Evolutionary conservation across 495 filamentous ascomycete genomes (phyloP).

Genomic region (Collariella sp.): DNA sequence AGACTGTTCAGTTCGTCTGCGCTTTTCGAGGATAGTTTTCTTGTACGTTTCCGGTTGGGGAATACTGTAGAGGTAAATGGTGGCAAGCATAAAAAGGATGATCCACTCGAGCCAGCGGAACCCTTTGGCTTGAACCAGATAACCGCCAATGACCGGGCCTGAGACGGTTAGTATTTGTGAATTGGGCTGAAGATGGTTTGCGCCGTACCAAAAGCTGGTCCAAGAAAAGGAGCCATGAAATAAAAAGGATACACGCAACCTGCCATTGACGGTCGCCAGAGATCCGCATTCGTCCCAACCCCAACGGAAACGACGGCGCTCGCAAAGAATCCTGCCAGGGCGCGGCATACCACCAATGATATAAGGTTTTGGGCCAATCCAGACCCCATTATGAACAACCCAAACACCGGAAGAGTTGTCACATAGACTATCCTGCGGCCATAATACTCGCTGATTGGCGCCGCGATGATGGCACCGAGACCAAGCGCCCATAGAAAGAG

Average conservation of each 20-base stretch:
- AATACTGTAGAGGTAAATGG: slow-evolving; percentile 1
- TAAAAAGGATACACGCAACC: slow-evolving; percentile 7
- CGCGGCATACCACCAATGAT: not conserved
- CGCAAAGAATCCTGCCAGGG: slow-evolving; percentile 6
- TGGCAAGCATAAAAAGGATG: slow-evolving; percentile 10
- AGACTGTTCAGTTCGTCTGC: not conserved
- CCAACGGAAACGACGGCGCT: slow-evolving; percentile 3
- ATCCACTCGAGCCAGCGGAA: slow-evolving; percentile 51
- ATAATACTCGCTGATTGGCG: slow-evolving; percentile 5
- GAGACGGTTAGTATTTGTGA: not conserved
- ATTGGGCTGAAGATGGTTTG: not conserved
- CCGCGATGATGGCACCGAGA: slow-evolving; percentile 6
- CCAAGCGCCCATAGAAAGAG: slow-evolving; percentile 8
- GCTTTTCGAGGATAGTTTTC: slow-evolving; percentile 11
- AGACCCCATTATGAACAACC: slow-evolving; percentile 3
- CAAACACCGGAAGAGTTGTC: slow-evolving; percentile 5
- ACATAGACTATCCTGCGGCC: slow-evolving; percentile 6
- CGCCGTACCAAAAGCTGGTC: slow-evolving; percentile 1
- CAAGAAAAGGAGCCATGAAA: slow-evolving; percentile 7
- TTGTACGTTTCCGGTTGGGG: slow-evolving; percentile 13
- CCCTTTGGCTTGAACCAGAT: slow-evolving; percentile 43
- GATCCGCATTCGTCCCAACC: slow-evolving; percentile 6
- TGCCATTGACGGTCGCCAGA: not conserved
- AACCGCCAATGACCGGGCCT: slow-evolving; percentile 54
- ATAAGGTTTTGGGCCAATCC: slow-evolving; percentile 5